phyloP scores from a whole-genome alignment of 2,329 filamentous ascomycete species.

The Ilyonectria mors-panacis region DNA sequence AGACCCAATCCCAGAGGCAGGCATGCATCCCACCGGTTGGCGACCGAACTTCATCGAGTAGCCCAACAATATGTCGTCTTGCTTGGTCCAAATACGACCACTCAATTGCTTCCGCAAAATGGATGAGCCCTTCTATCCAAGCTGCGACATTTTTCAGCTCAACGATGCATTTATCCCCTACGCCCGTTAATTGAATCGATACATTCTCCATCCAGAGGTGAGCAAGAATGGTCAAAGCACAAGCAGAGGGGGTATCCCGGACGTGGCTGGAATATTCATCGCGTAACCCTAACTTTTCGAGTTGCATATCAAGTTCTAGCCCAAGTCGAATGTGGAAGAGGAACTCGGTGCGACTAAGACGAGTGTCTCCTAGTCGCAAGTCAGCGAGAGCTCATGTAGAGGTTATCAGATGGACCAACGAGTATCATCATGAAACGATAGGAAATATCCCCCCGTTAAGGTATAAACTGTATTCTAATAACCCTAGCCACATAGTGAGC shows the following conservation, averaged over 20 bases:
- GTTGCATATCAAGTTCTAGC: neutral
- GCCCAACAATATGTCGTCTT: neutral
- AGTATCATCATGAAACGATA: too few species aligned
- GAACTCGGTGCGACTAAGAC: neutral
- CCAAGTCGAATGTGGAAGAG: constrained; percentile 2
- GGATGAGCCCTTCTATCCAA: neutral
- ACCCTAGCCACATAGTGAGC: too few species aligned
- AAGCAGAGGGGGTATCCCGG: neutral
- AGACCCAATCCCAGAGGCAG: neutral
- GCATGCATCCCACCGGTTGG: neutral
- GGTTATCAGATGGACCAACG: neutral
- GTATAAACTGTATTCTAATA: too few species aligned
- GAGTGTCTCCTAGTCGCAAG: neutral
- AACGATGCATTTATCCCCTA: neutral
- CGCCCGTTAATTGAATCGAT: neutral
- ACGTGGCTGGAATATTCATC: neutral
- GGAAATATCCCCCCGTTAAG: too few species aligned
- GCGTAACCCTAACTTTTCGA: neutral
- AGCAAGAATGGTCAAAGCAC: neutral
- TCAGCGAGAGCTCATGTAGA: neutral
- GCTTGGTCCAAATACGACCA: constrained; percentile 4
- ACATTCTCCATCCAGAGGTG: neutral
- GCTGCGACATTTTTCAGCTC: neutral
- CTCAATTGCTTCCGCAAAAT: constrained; percentile 1
- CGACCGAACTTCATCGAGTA: neutral